Evolutionary conservation across 2,329 filamentous ascomycete species (phyloP).

Genomic region (Colletotrichum sp.): DNA sequence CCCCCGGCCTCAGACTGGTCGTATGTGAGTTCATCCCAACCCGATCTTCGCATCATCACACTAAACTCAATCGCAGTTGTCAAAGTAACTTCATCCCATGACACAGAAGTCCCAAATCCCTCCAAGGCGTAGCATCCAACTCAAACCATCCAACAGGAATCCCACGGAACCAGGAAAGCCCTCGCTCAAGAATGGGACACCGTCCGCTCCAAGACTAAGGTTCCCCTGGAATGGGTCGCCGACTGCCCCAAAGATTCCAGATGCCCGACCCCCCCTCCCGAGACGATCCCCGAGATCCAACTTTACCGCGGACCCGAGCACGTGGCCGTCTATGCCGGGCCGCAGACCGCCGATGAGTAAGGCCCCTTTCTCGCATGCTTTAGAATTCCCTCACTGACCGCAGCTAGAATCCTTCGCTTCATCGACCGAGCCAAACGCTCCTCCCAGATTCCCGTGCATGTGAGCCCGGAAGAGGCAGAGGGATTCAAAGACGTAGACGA

Average conservation of each 20-base stretch:
- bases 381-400: not conserved
- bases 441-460: conserved; percentile 22
- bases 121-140: not conserved
- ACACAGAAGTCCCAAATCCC: not conserved
- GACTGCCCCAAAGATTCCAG: not conserved
- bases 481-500: conserved; percentile 35
- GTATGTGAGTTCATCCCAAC: conserved; percentile 1
- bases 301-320: not conserved
- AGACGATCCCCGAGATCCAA: not conserved
- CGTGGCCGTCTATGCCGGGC: not conserved
- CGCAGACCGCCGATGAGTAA: conserved; percentile 1
- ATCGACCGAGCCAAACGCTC: conserved; percentile 30
- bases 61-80: not conserved
- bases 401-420: conserved; percentile 28
- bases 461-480: conserved; percentile 23
- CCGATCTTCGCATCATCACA: not conserved
- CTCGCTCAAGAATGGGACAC: not conserved
- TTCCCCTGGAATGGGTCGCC: not conserved
- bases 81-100: not conserved
- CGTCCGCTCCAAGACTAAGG: not conserved
- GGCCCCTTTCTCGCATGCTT: not conserved
- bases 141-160: not conserved
- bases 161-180: not conserved
- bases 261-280: not conserved
- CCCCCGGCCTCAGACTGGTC: not conserved